Base-by-base conservation (phyloP, 2,329 filamentous ascomycete genomes). In the Westerdykella ornata region DNA sequence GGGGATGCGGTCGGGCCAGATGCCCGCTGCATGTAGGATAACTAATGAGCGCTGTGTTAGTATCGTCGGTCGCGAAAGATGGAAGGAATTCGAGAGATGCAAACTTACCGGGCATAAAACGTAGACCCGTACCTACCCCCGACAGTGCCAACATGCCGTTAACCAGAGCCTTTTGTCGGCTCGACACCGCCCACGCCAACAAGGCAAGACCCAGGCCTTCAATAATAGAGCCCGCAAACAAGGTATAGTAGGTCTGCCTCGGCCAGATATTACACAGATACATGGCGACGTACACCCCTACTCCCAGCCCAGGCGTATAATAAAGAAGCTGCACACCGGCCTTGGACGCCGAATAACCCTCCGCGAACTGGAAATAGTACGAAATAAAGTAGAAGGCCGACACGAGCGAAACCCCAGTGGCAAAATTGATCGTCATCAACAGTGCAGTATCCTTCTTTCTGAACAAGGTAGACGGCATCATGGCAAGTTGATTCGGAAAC, bases 341-440 rank as follows among this genome's bases (percentile, higher is more conserved):
- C 40, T 57, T 46, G 17, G 72, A 73, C 19, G 66, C 69, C 19
- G 49, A 59, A 46, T 76, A 76, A 5, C 69, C 72, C 60, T 78
- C 66, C 0, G 84, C 80, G 13, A 82, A 64, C 2, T 77, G 76
- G 57, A 84, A 85, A 60, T 84, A 85, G 14, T 84, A 72, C 13
- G 77, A 78, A 49, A 82, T 77, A 51, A 84, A 85, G 59, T 85
- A 85, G 48, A 84, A 76, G 1, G 81, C 75, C 11, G 73, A 68
- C 56, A 73, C 73, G 48, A 72, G 60, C 0, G 65, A 71, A 51
- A 78, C 74, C 3, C 81, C 81, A 0, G 75, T 74, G 3, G 73
- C 70, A 52, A 81, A 77, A 48, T 81, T 80, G 48, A 82, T 72
- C 43, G 75, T 74, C 45, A 78, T 75, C n/a, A 85, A 60, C n/a